Percentiles rank a stretch among this genome's conserved stretches.
Evolutionary conservation across 2,329 filamentous ascomycete genomes (phyloP).

Genomic region (Talaromyces piceae): DNA sequence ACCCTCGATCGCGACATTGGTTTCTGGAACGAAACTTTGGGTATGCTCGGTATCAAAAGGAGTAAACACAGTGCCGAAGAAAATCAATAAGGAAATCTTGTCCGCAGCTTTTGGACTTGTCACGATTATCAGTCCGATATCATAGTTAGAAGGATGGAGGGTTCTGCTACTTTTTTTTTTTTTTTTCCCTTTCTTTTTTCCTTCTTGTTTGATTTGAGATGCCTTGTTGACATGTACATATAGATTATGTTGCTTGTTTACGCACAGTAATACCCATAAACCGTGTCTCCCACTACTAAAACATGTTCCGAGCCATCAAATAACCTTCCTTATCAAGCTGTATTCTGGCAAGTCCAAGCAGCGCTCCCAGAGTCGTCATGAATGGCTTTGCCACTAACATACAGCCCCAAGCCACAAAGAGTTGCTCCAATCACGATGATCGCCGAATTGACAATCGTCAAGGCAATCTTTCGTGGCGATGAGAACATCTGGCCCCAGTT

Average conservation of each 20-base stretch:
- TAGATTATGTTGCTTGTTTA: neutral
- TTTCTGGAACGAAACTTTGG: conserved; percentile 7
- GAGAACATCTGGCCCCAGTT: conserved; percentile 37
- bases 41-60: conserved; percentile 1
- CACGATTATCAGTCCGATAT: too few species aligned
- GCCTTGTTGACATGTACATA: neutral
- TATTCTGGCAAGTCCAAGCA: neutral
- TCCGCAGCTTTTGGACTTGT: too few species aligned
- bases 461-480: conserved; percentile 36
- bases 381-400: conserved; percentile 34
- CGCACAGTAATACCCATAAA: neutral
- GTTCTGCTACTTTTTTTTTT: too few species aligned
- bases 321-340: neutral
- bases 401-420: conserved; percentile 36
- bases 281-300: neutral
- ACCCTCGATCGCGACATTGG: conserved; percentile 8
- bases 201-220: too few species aligned
- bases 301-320: neutral
- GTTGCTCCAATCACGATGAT: conserved; percentile 13
- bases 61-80: neutral
- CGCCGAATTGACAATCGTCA: conserved; percentile 19
- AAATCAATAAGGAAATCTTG: neutral
- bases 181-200: neutral
- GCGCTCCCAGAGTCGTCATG: conserved; percentile 17
- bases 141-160: too few species aligned